Percentiles rank a stretch among this genome's conserved stretches.
Conservation (phyloP, 2,329 filamentous ascomycete species). For the Colletotrichum kahawae region DNA sequence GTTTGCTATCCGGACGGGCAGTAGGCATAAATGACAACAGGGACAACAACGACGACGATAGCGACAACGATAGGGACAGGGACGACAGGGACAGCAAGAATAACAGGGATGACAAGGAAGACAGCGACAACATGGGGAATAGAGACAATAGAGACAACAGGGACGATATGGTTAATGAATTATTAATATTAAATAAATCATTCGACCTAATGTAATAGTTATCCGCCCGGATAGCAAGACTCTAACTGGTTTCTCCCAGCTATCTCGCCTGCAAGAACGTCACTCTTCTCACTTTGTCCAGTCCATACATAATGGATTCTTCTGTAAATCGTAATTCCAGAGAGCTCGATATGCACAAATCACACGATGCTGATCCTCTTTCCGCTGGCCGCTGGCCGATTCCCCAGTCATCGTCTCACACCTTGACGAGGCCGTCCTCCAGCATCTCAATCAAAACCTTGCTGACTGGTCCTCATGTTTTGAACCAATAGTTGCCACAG, state of each 20-base stretch:
- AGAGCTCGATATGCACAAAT: not conserved
- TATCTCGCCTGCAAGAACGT: not conserved
- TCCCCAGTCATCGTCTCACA: not conserved
- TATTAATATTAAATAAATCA: not conserved
- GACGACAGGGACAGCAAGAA: not conserved
- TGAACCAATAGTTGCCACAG: not conserved
- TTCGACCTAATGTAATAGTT: not conserved
- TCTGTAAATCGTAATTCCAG: not conserved
- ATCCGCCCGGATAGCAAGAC: not conserved
- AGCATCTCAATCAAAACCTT: not conserved
- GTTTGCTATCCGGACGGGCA: not conserved
- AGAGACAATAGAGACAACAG: not conserved
- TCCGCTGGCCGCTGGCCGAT: not conserved
- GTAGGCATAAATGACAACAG: not conserved
- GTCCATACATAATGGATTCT: not conserved
- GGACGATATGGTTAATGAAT: not conserved
- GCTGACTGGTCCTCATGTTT: not conserved
- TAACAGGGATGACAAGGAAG: not conserved
- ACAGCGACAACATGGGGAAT: not conserved
- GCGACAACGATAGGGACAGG: not conserved
- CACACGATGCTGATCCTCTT: not conserved
- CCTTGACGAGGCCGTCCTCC: not conserved
- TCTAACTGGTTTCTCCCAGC: not conserved
- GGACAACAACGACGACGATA: not conserved
- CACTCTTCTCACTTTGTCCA: not conserved